A percentile compares a stretch with the other conserved stretches of the same genome.
Evolutionary conservation across 495 filamentous ascomycete species (phyloP).

Genomic region (Trypethelium eluteriae): DNA sequence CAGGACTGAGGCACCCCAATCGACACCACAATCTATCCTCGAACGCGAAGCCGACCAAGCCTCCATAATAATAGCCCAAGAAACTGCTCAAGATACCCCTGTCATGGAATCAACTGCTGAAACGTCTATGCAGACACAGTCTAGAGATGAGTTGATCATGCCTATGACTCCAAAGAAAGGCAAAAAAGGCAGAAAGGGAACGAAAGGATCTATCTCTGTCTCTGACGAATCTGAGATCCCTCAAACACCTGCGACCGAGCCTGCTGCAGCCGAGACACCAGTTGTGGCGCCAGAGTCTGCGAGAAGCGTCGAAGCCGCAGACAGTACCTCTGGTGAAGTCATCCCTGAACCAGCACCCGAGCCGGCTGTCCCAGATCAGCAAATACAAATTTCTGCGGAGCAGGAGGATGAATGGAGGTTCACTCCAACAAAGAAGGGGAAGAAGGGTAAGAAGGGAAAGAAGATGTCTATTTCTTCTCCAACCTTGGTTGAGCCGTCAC

Average conservation of each 20-base stretch:
- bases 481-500: background rate
- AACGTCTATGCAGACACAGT: conserved; percentile 1
- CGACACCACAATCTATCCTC: conserved; percentile 11
- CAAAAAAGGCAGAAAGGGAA: conserved; percentile 26
- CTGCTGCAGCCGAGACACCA: background rate
- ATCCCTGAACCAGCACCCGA: background rate
- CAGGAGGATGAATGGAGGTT: conserved; percentile 12
- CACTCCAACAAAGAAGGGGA: conserved; percentile 19
- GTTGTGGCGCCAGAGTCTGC: background rate
- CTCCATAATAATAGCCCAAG: conserved; percentile 18
- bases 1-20: conserved; percentile 13
- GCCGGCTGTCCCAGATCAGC: background rate
- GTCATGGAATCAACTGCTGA: conserved; percentile 14
- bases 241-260: conserved; percentile 26
- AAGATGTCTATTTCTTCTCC: conserved; percentile 14
- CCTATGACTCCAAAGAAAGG: conserved; percentile 39
- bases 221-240: background rate
- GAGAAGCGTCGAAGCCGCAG: background rate
- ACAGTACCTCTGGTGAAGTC: background rate
- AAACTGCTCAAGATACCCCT: conserved; percentile 20
- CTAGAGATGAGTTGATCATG: conserved; percentile 23
- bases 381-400: background rate
- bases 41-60: conserved; percentile 20
- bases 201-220: conserved; percentile 17
- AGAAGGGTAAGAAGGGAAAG: conserved; percentile 29